Conservation (phyloP, 2,329 filamentous ascomycete genomes). For the Trichophyton verrucosum region DNA sequence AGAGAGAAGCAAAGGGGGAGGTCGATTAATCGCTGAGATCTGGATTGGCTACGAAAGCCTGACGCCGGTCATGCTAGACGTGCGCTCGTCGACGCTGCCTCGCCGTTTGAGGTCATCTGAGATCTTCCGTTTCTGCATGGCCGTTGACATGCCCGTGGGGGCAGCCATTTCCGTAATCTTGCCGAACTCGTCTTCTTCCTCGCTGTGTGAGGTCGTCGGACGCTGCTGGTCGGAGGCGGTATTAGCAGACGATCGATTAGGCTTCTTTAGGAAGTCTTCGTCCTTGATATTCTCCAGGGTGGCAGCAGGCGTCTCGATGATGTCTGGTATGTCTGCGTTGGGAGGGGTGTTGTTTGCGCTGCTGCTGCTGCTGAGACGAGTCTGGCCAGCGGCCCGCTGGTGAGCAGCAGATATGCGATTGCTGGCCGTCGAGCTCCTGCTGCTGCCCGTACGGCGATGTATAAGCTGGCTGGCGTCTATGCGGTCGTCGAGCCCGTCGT, state of each 20-base stretch:
- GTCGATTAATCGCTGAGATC: constrained; percentile 30
- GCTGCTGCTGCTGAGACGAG: constrained; percentile 35
- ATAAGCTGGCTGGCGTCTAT: constrained; percentile 23
- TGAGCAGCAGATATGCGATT: constrained; percentile 35
- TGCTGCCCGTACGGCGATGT: constrained; percentile 46
- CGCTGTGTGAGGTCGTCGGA: constrained; percentile 22
- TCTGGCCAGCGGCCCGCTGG: constrained; percentile 25
- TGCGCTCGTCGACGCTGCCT: constrained; percentile 38
- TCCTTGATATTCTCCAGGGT: constrained; percentile 18
- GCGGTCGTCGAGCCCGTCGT: constrained; percentile 61
- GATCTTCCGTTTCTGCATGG: constrained; percentile 29
- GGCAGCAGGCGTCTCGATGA: constrained; percentile 29
- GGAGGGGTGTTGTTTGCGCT: constrained; percentile 40
- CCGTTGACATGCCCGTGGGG: constrained; percentile 29
- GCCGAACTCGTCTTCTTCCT: constrained; percentile 44
- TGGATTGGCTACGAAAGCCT: constrained; percentile 38
- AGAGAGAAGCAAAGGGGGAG: no score
- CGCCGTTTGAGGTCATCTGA: constrained; percentile 35
- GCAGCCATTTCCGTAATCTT: constrained; percentile 40
- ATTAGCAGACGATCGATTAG: neutral
- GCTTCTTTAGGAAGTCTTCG: neutral
- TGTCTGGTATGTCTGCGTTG: constrained; percentile 31
- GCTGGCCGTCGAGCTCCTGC: constrained; percentile 45
- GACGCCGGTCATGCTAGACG: constrained; percentile 36
- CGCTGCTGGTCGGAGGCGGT: constrained; percentile 8